Evolutionary conservation across 148 eudicot genomes (phyloP).

Genomic region (Chenopodium quinoa): DNA sequence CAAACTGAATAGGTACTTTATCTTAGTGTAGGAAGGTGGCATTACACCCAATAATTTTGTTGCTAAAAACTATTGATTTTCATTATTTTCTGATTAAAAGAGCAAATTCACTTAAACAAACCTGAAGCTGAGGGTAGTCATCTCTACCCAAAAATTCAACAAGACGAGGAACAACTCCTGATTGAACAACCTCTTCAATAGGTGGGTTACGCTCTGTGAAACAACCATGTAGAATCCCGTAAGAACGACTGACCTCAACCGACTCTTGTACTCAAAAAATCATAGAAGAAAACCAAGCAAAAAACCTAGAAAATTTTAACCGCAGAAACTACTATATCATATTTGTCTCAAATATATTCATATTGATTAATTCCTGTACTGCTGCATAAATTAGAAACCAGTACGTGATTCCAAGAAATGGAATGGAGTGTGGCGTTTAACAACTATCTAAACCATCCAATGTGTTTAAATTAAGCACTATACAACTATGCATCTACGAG

Average conservation of each 20-base stretch:
- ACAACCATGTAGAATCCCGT: background rate
- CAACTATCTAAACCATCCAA: background rate
- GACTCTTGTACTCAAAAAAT: background rate
- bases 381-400: too few species aligned
- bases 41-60: background rate
- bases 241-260: background rate
- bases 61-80: background rate
- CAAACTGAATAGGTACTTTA: slow-evolving; percentile 46
- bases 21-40: background rate
- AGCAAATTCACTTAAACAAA: slow-evolving; percentile 13
- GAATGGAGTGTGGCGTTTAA: background rate
- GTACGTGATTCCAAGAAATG: background rate
- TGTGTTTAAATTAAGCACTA: background rate
- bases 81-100: background rate
- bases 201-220: slow-evolving; percentile 82
- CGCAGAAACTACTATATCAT: background rate
- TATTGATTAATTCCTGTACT: background rate
- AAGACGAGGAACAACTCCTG: slow-evolving; percentile 89
- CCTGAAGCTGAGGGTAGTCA: slow-evolving; percentile 86
- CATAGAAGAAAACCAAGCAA: background rate
- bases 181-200: slow-evolving; percentile 82
- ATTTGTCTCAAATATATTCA: background rate
- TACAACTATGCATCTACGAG: background rate
- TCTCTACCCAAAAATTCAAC: slow-evolving; percentile 78
- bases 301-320: background rate